These are phyloP conservation scores for Teratosphaeria epicoccoides DNA, from an alignment of 2,329 filamentous ascomycete genomes.

Conservation along the genomic window DNA sequence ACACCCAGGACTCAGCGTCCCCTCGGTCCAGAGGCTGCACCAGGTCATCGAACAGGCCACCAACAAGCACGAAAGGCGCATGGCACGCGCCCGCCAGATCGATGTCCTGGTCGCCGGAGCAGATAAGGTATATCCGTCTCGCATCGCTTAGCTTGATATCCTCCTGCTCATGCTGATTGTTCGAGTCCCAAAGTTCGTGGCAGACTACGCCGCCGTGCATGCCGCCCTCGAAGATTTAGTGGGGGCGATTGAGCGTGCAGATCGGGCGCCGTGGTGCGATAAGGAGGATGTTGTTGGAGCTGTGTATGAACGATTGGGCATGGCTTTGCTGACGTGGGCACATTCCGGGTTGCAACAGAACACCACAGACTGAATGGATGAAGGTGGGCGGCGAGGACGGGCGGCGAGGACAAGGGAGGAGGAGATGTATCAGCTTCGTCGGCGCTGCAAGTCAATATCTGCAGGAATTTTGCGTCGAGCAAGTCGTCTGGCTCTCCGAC, in stretches of 20 bases:
- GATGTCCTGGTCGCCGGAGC: neutral
- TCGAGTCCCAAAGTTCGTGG: neutral
- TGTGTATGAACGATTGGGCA: neutral
- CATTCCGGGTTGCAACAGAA: neutral
- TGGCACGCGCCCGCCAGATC: neutral
- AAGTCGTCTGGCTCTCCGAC: too few species aligned
- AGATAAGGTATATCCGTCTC: neutral
- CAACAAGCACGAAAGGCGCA: neutral
- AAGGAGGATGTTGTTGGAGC: neutral
- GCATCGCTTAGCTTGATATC: neutral
- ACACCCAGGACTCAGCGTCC: neutral
- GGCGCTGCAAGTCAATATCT: too few species aligned
- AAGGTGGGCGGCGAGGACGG: neutral
- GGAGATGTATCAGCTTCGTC: neutral
- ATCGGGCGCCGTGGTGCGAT: neutral
- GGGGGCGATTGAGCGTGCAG: neutral
- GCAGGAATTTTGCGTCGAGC: too few species aligned
- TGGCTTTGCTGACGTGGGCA: neutral
- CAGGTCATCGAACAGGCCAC: neutral
- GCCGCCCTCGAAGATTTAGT: neutral
- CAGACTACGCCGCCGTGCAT: neutral
- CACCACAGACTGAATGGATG: neutral
- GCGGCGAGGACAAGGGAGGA: neutral
- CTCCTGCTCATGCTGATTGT: neutral
- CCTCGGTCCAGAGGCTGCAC: neutral